These are phyloP conservation scores for Fallopia convolvulus DNA, from an alignment of 148 eudicot genomes.

Conservation along the genomic window DNA sequence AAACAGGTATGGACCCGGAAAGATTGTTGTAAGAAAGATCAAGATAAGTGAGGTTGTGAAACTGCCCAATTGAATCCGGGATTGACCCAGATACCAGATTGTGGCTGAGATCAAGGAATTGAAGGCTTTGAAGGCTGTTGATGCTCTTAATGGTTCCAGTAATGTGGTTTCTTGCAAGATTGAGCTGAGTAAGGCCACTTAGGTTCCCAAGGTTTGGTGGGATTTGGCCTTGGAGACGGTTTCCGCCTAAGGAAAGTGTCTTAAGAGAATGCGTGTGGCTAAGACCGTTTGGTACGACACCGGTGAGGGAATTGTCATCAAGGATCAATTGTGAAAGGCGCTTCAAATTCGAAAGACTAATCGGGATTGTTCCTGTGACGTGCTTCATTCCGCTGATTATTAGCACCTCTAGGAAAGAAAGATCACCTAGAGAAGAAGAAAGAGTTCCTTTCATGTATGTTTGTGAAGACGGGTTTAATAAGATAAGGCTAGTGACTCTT, in stretches of 20 bases:
- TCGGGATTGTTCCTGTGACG: slow-evolving; percentile 52
- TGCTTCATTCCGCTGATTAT: slow-evolving; percentile 70
- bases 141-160: slow-evolving; percentile 33
- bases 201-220: slow-evolving; percentile 42
- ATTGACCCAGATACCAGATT: slow-evolving; percentile 51
- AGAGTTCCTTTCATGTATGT: slow-evolving; percentile 53
- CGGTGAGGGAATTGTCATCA: slow-evolving; percentile 52
- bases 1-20: slow-evolving; percentile 49
- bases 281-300: slow-evolving; percentile 47
- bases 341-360: slow-evolving; percentile 30
- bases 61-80: slow-evolving; percentile 43
- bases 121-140: slow-evolving; percentile 27
- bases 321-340: slow-evolving; percentile 55
- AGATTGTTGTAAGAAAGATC: slow-evolving; percentile 54
- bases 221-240: slow-evolving; percentile 45
- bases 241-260: slow-evolving; percentile 44
- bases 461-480: slow-evolving; percentile 37
- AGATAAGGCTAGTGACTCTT: slow-evolving; percentile 43
- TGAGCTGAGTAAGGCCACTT: slow-evolving; percentile 30
- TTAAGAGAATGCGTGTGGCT: slow-evolving; percentile 32
- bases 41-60: slow-evolving; percentile 39
- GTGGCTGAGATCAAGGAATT: slow-evolving; percentile 59
- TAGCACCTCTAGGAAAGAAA: slow-evolving; percentile 44
- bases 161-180: slow-evolving; percentile 44
- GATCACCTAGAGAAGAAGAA: slow-evolving; percentile 50